These are phyloP conservation scores for Lathyrus tuberosus DNA, from an alignment of 306 rosid genomes.

Conservation along the genomic window DNA sequence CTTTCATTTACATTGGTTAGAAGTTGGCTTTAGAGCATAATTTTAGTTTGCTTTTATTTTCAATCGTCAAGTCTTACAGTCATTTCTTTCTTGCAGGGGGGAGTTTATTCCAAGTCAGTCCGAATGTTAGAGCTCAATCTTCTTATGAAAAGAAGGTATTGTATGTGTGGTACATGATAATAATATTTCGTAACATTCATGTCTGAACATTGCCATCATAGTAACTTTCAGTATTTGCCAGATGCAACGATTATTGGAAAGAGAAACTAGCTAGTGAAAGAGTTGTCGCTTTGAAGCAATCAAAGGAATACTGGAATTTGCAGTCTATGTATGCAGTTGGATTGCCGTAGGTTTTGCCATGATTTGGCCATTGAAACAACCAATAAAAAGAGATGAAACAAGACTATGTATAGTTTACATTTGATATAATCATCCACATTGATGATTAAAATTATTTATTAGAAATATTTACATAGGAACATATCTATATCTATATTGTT, in stretches of 20 bases:
- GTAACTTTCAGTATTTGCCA: slow-evolving; percentile 40
- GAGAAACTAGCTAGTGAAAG: slow-evolving; percentile 66
- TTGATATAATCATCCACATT: too few relatives aligned
- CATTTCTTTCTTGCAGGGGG: slow-evolving; percentile 53
- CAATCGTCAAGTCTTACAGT: background rate
- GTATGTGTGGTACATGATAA: background rate
- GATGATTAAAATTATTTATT: too few relatives aligned
- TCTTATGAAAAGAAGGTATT: slow-evolving; percentile 76
- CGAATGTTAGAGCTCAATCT: slow-evolving; percentile 76
- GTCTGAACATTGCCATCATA: slow-evolving; percentile 22
- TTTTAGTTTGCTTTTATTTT: slow-evolving; percentile 14
- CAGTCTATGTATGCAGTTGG: slow-evolving; percentile 64
- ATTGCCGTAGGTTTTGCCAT: slow-evolving; percentile 37
- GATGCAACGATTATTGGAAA: slow-evolving; percentile 74
- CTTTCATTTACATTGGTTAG: slow-evolving; percentile 22
- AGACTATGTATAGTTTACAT: too few relatives aligned
- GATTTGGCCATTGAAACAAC: slow-evolving; percentile 4
- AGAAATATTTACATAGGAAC: too few relatives aligned
- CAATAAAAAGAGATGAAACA: too few relatives aligned
- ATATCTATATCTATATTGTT: too few relatives aligned
- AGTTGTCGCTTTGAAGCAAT: slow-evolving; percentile 56
- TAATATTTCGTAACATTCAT: slow-evolving; percentile 10
- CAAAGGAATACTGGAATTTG: slow-evolving; percentile 70
- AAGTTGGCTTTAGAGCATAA: background rate
- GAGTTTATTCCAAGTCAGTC: slow-evolving; percentile 67